Conservation (phyloP, 2,329 filamentous ascomycete genomes). For the Sphaerulina populicola region DNA sequence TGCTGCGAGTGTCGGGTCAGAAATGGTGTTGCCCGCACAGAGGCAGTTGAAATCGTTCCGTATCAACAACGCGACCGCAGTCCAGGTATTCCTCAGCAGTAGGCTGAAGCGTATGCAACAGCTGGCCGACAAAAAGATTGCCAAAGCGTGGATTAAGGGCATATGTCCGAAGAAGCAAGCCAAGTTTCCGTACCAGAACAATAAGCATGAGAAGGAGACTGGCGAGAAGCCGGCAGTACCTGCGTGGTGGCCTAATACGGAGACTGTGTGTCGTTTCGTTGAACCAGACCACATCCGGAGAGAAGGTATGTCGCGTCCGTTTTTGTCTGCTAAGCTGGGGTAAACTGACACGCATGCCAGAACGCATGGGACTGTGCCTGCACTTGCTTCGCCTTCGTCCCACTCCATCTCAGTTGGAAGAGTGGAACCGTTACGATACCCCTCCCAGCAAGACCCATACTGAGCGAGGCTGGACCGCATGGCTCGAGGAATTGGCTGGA, state of each 20-base stretch:
- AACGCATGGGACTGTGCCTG: slow-evolving; percentile 27
- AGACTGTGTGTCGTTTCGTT: slow-evolving; percentile 51
- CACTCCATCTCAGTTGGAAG: slow-evolving; percentile 22
- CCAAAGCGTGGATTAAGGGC: slow-evolving; percentile 67
- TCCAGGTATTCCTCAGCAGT: slow-evolving; percentile 12
- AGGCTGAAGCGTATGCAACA: slow-evolving; percentile 51
- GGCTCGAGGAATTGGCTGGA: slow-evolving; percentile 25
- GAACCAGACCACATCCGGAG: slow-evolving; percentile 68
- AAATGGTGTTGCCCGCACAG: neutral
- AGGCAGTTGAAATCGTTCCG: slow-evolving; percentile 11
- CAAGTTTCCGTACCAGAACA: slow-evolving; percentile 60
- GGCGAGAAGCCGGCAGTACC: slow-evolving; percentile 21
- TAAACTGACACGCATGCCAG: slow-evolving; percentile 17
- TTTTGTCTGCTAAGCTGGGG: neutral
- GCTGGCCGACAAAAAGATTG: slow-evolving; percentile 61
- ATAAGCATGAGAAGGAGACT: slow-evolving; percentile 47
- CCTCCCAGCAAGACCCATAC: slow-evolving; percentile 23
- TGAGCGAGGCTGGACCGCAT: slow-evolving; percentile 27
- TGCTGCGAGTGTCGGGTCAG: neutral
- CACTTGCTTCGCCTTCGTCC: slow-evolving; percentile 29
- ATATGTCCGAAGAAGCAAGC: slow-evolving; percentile 72
- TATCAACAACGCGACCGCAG: slow-evolving; percentile 14
- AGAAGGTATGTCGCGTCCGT: slow-evolving; percentile 42
- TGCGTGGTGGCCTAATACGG: slow-evolving; percentile 31
- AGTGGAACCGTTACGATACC: slow-evolving; percentile 24